Percentiles rank a stretch among this genome's conserved stretches.
Evolutionary conservation across 768 basidiomycete genomes (phyloP).

Genomic region (Neoboletus magnificus): DNA sequence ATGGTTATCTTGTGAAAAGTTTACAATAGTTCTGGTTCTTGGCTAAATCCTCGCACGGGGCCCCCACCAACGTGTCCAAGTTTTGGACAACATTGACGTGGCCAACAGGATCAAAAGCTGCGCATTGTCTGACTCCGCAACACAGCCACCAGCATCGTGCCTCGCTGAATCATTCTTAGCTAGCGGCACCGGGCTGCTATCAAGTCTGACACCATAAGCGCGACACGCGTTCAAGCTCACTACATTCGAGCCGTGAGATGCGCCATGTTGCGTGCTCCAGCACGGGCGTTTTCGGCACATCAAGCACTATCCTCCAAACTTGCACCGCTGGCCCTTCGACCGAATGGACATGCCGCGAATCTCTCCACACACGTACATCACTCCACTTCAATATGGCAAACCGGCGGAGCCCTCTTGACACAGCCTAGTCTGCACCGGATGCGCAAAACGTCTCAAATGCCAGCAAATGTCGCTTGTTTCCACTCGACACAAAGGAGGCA

Average conservation of each 20-base stretch:
- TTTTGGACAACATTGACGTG: not conserved
- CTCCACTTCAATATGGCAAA: not conserved
- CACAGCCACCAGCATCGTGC: slow-evolving; percentile 9
- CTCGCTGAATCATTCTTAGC: not conserved
- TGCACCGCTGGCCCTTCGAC: not conserved
- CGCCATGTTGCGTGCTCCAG: slow-evolving; percentile 48
- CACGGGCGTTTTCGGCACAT: slow-evolving; percentile 5
- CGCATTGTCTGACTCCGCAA: not conserved
- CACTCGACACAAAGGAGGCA: slow-evolving; percentile 40
- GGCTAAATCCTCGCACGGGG: too few species aligned
- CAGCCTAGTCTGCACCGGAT: not conserved
- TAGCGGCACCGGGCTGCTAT: slow-evolving; percentile 1
- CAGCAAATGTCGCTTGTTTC: slow-evolving; percentile 27
- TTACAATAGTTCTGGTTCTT: not conserved
- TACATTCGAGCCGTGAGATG: slow-evolving; percentile 33
- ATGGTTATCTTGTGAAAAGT: not conserved
- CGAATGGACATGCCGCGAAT: not conserved
- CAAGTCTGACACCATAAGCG: not conserved
- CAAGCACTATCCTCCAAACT: not conserved
- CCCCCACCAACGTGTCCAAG: too few species aligned
- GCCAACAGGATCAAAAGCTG: not conserved
- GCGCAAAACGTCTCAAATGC: slow-evolving; percentile 1
- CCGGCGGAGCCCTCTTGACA: slow-evolving; percentile 5
- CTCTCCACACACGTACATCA: not conserved
- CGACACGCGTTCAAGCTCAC: not conserved